Conservation (phyloP, 148 eudicot genomes). For the Oxyria digyna region DNA sequence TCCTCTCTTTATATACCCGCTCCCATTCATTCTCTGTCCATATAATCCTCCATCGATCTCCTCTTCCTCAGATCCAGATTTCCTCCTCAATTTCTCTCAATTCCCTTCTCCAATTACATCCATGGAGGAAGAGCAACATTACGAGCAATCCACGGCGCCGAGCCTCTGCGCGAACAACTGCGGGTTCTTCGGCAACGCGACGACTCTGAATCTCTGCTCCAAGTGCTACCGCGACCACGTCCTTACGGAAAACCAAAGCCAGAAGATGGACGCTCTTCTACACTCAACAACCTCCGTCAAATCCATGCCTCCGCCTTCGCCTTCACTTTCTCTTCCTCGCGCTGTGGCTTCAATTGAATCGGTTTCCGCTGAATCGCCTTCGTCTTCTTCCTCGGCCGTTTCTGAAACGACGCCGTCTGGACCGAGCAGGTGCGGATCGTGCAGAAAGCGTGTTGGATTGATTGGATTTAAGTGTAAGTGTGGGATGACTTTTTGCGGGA, state of each 20-base stretch:
- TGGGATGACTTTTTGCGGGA: constrained; percentile 31
- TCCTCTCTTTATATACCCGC: neutral
- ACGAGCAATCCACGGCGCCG: constrained; percentile 8
- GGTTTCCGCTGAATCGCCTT: neutral
- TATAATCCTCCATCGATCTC: neutral
- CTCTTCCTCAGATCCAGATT: neutral
- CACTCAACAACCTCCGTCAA: neutral
- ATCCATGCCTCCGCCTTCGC: neutral
- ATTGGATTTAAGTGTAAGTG: constrained; percentile 44
- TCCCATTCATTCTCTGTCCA: neutral
- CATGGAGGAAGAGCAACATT: constrained; percentile 10
- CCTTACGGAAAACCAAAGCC: constrained; percentile 17
- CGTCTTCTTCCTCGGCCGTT: neutral
- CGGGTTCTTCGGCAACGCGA: constrained; percentile 35
- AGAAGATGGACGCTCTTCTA: constrained; percentile 5
- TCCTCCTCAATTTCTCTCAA: neutral
- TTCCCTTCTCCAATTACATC: neutral
- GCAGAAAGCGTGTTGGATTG: constrained; percentile 41
- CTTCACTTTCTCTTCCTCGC: neutral
- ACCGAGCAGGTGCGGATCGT: constrained; percentile 28
- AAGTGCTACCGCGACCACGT: constrained; percentile 27
- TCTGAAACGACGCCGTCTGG: neutral
- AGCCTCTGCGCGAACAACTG: constrained; percentile 31
- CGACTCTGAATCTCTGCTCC: constrained; percentile 27
- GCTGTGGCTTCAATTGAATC: neutral